Percentiles rank a stretch among this genome's conserved stretches.
Conservation (phyloP, 805 yeast species). For the Nakazawaea anatomiae region DNA sequence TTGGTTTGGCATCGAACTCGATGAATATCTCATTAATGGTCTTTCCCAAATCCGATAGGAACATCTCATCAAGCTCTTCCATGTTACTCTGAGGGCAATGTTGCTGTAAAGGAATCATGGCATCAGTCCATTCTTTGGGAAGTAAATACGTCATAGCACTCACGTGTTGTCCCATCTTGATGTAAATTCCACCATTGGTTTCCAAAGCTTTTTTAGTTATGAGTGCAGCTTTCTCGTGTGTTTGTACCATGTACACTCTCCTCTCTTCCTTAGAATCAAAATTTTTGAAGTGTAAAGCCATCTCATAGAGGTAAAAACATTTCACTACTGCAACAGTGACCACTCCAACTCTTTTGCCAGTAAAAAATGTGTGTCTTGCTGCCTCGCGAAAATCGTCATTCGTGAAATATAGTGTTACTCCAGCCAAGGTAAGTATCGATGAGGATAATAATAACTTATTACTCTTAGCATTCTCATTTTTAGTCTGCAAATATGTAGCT, state of each 20-base stretch:
- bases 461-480: too few relatives aligned
- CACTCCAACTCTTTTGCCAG: constrained; percentile 49
- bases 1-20: constrained; percentile 65
- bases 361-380: constrained; percentile 28
- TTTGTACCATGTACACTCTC: constrained; percentile 45
- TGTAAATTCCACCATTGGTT: constrained; percentile 85
- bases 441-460: background rate
- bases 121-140: constrained; percentile 91
- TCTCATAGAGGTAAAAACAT: constrained; percentile 69
- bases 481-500: background rate
- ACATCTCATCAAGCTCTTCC: constrained; percentile 64
- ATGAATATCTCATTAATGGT: constrained; percentile 57
- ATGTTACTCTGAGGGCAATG: constrained; percentile 77
- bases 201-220: constrained; percentile 77
- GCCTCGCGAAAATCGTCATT: constrained; percentile 30
- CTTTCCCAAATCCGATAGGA: constrained; percentile 58
- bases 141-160: constrained; percentile 87
- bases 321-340: constrained; percentile 64
- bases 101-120: constrained; percentile 91
- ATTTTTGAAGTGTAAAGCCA: constrained; percentile 41
- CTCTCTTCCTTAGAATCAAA: constrained; percentile 39
- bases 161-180: constrained; percentile 92
- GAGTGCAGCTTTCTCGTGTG: constrained; percentile 73
- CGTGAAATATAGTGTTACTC: constrained; percentile 23
- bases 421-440: background rate